These are phyloP conservation scores for Cladosporium colombiae DNA, from an alignment of 2,329 filamentous ascomycete genomes.

Conservation along the genomic window DNA sequence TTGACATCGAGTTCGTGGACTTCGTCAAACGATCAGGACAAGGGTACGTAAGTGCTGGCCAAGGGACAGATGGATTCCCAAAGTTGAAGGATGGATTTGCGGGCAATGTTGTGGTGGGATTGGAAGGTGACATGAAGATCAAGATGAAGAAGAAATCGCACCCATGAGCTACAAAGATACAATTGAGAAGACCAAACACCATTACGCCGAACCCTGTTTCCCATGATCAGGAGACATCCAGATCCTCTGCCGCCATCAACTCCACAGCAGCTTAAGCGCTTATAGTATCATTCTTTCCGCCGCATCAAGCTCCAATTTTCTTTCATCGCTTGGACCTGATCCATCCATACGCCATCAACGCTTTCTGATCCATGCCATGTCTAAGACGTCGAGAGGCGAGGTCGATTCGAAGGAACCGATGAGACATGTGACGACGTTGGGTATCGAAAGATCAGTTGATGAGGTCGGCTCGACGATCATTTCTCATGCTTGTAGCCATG, in stretches of 20 bases:
- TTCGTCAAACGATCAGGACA: slow-evolving; percentile 8
- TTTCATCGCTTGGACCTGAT: background rate
- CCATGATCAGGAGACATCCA: background rate
- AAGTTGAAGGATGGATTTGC: slow-evolving; percentile 22
- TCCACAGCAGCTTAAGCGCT: too few species aligned
- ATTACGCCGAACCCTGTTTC: background rate
- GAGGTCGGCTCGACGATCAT: background rate
- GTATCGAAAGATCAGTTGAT: too few species aligned
- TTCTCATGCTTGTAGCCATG: background rate
- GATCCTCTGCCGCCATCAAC: background rate
- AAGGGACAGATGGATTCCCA: slow-evolving; percentile 18
- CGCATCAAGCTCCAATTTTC: background rate
- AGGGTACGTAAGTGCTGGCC: background rate
- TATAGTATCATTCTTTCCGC: background rate
- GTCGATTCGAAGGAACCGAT: background rate
- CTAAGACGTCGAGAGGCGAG: background rate
- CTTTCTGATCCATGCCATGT: background rate
- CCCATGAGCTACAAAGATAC: background rate
- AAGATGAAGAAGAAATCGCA: slow-evolving; percentile 11
- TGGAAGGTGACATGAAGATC: slow-evolving; percentile 23
- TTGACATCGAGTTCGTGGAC: slow-evolving; percentile 20
- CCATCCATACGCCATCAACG: background rate
- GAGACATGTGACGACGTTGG: background rate
- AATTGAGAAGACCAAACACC: background rate
- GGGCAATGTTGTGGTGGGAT: slow-evolving; percentile 24